These are phyloP conservation scores for Blepharisma japonicum DNA, from an alignment of 73 alveolate species.

Conservation along the genomic window DNA sequence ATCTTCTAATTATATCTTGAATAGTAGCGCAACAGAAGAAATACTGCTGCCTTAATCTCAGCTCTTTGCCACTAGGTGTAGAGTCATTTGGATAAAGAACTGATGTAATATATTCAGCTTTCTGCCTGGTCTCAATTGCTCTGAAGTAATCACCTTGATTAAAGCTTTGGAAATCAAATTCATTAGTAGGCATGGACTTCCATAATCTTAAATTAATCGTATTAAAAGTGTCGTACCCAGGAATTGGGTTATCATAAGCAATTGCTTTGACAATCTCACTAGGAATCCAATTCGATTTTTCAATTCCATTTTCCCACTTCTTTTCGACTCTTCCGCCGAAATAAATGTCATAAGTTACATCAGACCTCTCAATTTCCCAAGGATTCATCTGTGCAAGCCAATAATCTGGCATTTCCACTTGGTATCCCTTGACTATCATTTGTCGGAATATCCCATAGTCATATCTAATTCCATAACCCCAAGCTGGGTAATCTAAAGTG, in stretches of 20 bases:
- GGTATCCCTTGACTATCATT: conserved; percentile 89
- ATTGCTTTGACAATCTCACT: conserved; percentile 94
- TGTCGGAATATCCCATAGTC: conserved; percentile 99
- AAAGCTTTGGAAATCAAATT: conserved; percentile 87
- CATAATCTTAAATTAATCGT: conserved; percentile 94
- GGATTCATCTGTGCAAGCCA: conserved; percentile 98
- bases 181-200: conserved; percentile 85
- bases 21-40: conserved; percentile 98
- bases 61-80: conserved; percentile 94
- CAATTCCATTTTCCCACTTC: conserved; percentile 65
- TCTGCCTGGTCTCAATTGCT: conserved; percentile 75
- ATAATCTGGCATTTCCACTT: conserved; percentile 96
- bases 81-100: conserved; percentile 98
- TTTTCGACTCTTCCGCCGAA: conserved; percentile 89
- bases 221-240: conserved; percentile 97
- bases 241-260: conserved; percentile 98
- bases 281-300: conserved; percentile 79
- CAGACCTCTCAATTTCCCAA: conserved; percentile 98
- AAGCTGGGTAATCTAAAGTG: conserved; percentile 94
- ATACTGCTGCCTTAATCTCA: conserved; percentile 96
- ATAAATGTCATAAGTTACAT: conserved; percentile 83
- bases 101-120: conserved; percentile 96
- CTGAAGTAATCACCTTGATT: conserved; percentile 78
- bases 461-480: conserved; percentile 99
- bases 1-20: conserved; percentile 73